Evolutionary conservation across 164 flowering plant species (phyloP), one percentile per base, ranked within the genome.

Genomic region (Vitis labrusca): DNA sequence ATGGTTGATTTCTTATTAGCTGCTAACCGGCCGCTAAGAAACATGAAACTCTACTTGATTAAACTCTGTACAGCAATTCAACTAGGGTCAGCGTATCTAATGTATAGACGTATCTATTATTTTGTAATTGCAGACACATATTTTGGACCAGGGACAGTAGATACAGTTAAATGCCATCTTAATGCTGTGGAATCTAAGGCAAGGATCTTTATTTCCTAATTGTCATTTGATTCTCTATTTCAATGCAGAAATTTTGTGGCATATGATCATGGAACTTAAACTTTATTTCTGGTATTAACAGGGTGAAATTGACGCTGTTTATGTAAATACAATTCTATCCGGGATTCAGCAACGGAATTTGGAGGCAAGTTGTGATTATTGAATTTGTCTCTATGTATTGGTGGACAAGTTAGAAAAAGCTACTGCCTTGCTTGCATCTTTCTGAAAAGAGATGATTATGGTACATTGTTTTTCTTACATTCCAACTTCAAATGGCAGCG

Each of bases 291-390:
- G 2, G 37, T 49, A 63, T 70, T 78, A 61, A 60, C 84, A 95
- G 94, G 92, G 79, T 52, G 89, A 68, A 61, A 59, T 91, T 48
- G 96, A 95, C 83, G 99, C 94, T 19, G 82, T 95, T 67, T 95
- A 93, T 77, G 96, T 95, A 9, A 95, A 95, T 77, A 67, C 97
- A 15, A 85, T 82, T 71, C 80, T 95, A 67, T 80, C 86, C 9
- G 99, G 90, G 27, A 67, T 89, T 76, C 99, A 93, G 68, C 98
- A 90, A 69, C 78, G 99, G 59, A 95, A 93, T 87, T 79, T 95
- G 78, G 99, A 95, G 93, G 99, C 69, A 83, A 79, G 86, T 81
- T 50, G 53, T 54, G 15, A 11, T 9, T 61, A 12, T 27, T 44
- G 49, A 66, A 50, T 37, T 61, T 68, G 53, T 44, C 50, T 13